phyloP scores from a whole-genome alignment of 2,329 filamentous ascomycete species.

The Tolypocladium guangdongense region DNA sequence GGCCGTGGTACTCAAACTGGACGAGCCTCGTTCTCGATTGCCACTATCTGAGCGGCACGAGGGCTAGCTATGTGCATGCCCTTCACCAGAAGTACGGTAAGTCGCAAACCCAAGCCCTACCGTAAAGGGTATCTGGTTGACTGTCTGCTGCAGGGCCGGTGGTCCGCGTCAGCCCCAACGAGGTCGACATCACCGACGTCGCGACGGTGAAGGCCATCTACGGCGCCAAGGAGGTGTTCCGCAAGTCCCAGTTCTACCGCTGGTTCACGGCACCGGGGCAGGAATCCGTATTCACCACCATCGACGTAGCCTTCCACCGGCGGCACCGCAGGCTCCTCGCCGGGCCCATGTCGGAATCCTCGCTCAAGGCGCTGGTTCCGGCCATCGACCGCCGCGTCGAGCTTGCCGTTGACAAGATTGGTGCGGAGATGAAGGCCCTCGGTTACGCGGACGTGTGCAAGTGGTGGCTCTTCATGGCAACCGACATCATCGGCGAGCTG shows the following conservation, averaged over 20 bases:
- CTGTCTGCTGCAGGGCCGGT: constrained; percentile 8
- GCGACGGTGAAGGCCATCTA: constrained; percentile 21
- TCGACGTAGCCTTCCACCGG: constrained; percentile 26
- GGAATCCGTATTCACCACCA: constrained; percentile 26
- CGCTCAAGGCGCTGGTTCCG: constrained; percentile 18
- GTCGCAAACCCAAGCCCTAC: not conserved
- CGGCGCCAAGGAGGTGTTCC: constrained; percentile 12
- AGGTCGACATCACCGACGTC: constrained; percentile 12
- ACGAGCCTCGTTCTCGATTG: constrained; percentile 8
- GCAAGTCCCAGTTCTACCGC: constrained; percentile 13
- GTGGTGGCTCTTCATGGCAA: constrained; percentile 43
- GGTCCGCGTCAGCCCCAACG: constrained; percentile 13
- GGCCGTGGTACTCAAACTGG: constrained; percentile 14
- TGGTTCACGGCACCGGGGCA: constrained; percentile 7
- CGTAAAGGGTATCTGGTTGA: not conserved
- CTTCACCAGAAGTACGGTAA: constrained; percentile 14
- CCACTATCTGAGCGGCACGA: constrained; percentile 8
- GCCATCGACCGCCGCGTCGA: constrained; percentile 24
- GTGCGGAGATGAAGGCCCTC: constrained; percentile 25
- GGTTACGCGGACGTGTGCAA: constrained; percentile 35
- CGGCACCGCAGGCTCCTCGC: constrained; percentile 30
- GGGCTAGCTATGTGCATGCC: constrained; percentile 9
- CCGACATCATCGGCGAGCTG: constrained; percentile 42
- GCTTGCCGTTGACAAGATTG: constrained; percentile 31
- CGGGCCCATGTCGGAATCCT: constrained; percentile 24